Evolutionary conservation across 495 filamentous ascomycete genomes (phyloP).

Genomic region (Neurospora sublineolata): DNA sequence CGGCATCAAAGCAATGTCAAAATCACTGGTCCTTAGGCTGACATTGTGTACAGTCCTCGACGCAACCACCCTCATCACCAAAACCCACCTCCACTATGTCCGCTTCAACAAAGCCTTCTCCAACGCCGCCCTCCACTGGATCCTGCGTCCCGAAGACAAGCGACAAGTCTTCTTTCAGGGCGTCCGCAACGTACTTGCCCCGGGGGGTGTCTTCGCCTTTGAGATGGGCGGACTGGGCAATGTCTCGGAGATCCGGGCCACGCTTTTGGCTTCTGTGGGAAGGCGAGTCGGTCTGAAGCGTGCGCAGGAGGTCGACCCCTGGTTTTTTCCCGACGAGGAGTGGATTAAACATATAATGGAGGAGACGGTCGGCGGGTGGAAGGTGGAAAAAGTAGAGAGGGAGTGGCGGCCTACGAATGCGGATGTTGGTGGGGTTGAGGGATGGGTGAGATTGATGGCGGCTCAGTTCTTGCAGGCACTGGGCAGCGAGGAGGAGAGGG

Average conservation of each 20-base stretch:
- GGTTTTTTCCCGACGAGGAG: slow-evolving; percentile 61
- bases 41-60: slow-evolving; percentile 20
- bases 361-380: slow-evolving; percentile 41
- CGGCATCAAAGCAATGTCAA: neutral
- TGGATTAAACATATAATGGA: slow-evolving; percentile 44
- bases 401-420: slow-evolving; percentile 53
- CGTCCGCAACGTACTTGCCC: slow-evolving; percentile 38
- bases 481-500: slow-evolving; percentile 31
- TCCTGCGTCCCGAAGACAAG: slow-evolving; percentile 36
- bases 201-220: slow-evolving; percentile 52
- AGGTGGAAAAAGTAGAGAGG: slow-evolving; percentile 47
- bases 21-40: too few species aligned
- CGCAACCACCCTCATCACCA: slow-evolving; percentile 17
- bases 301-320: slow-evolving; percentile 45
- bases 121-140: slow-evolving; percentile 75
- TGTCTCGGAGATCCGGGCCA: slow-evolving; percentile 50
- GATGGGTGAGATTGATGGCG: slow-evolving; percentile 60
- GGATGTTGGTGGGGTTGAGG: slow-evolving; percentile 50
- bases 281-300: slow-evolving; percentile 39
- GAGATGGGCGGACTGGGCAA: slow-evolving; percentile 69
- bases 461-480: slow-evolving; percentile 44
- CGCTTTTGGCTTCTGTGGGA: slow-evolving; percentile 41
- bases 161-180: slow-evolving; percentile 32
- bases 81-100: slow-evolving; percentile 14
- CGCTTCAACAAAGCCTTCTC: slow-evolving; percentile 57